Evolutionary conservation across 169 alveolate genomes (phyloP), one percentile per base, ranked within the genome.

Genomic region (Plasmodium fragile): DNA sequence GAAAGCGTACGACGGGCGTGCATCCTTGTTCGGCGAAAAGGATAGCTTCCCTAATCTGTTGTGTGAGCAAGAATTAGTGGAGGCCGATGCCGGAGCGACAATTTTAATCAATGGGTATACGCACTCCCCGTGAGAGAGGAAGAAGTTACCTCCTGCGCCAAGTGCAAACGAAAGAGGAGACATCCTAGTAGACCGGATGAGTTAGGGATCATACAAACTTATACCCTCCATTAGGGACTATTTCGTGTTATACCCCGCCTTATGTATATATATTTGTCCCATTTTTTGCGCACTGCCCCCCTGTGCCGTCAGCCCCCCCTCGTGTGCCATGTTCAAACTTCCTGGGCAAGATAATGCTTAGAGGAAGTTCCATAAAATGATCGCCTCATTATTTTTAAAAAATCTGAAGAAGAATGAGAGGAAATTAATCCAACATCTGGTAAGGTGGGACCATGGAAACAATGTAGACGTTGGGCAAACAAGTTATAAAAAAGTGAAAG

Each of bases 331-430:
- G 32, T 80, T 79, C 80, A 59, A 77, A 75, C 65, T 16, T 53
- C 53, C 52, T 8, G 41, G 25, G 36, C 73, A 28, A 78, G 34
- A 41, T 34, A 78, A 78, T n/a, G 34, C 70, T 78, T 78, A 41
- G 30, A 78, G 69, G 83, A 39, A 32, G 83, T 78, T 8, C 39
- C 28, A 41, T 41, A 78, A 22, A 41, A 78, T 78, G 83, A 41
- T 78, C 8, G 39, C 39, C 39, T 78, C 55, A 36, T 78, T 78
- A 49, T 36, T 71, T 78, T 78, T 78, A 78, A 25, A n/a, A 5
- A 78, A 78, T 78, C 28, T 78, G 32, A 36, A 25, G 28, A 77
- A 34, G 28, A 78, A 78, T 78, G 83, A 41, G 53, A 78, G 53
- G 83, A 41, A 36, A 43, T 78, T 78, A 78, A 13, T 78, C 30